phyloP scores from a whole-genome alignment of 2,329 filamentous ascomycete species.

The Cyphellophora attinorum region DNA sequence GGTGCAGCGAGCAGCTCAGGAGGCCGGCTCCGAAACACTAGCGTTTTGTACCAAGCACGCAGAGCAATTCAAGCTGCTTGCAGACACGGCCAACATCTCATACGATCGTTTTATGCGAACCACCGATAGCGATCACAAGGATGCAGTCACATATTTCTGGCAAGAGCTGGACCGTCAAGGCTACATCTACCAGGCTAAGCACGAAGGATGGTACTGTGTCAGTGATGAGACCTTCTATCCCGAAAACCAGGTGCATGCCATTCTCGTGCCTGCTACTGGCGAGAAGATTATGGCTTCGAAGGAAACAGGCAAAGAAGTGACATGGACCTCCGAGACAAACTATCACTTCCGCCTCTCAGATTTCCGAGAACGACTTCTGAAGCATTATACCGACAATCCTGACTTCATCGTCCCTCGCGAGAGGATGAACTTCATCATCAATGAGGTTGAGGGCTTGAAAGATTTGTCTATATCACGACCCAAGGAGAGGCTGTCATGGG shows the following conservation, averaged over 20 bases:
- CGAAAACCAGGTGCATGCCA: conserved; percentile 60
- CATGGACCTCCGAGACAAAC: conserved; percentile 88
- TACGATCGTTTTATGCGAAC: conserved; percentile 89
- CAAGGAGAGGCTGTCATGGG: conserved; percentile 68
- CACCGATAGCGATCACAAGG: conserved; percentile 70
- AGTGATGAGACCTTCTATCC: conserved; percentile 97
- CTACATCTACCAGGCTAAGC: conserved; percentile 74
- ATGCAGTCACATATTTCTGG: conserved; percentile 87
- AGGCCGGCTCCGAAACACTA: conserved; percentile 62
- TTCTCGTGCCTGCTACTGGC: conserved; percentile 70
- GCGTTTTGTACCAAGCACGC: conserved; percentile 83
- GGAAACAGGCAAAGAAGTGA: conserved; percentile 85
- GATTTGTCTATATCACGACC: conserved; percentile 88
- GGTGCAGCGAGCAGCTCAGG: conserved; percentile 75
- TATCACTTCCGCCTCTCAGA: conserved; percentile 89
- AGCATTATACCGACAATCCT: conserved; percentile 71
- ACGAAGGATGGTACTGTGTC: conserved; percentile 93
- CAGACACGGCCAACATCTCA: conserved; percentile 56
- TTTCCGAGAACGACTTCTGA: conserved; percentile 66
- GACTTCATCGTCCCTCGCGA: conserved; percentile 63
- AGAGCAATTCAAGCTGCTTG: conserved; percentile 51
- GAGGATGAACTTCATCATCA: conserved; percentile 69
- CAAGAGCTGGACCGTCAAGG: conserved; percentile 63
- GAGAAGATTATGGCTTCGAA: conserved; percentile 68
- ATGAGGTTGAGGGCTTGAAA: conserved; percentile 68